Percentiles rank a stretch among this genome's conserved stretches.
Evolutionary conservation across 805 yeast genomes (phyloP).

Genomic region (Ogataea methylovora): DNA sequence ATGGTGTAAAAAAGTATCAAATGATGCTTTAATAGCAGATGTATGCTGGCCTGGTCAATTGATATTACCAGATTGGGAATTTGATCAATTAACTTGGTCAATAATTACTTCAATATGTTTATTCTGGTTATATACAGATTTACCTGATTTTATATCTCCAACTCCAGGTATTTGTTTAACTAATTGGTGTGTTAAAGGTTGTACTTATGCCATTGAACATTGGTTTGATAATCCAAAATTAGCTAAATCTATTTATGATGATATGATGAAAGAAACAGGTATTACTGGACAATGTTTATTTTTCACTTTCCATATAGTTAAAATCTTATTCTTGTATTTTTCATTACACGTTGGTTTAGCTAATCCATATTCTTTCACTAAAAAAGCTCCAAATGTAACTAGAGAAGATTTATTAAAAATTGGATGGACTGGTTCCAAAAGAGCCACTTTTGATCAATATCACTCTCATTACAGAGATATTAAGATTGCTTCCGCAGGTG

Average conservation of each 20-base stretch:
- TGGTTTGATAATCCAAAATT: constrained; percentile 32
- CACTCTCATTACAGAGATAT: constrained; percentile 58
- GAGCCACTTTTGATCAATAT: constrained; percentile 63
- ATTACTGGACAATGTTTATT: constrained; percentile 54
- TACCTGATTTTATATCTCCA: constrained; percentile 84
- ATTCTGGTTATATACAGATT: constrained; percentile 85
- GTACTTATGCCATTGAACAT: constrained; percentile 19
- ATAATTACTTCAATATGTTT: constrained; percentile 33
- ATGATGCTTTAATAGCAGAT: constrained; percentile 44
- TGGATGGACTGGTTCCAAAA: constrained; percentile 95
- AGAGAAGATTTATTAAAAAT: constrained; percentile 51
- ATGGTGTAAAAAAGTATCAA: constrained; percentile 37
- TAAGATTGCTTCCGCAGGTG: constrained; percentile 62
- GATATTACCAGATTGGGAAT: constrained; percentile 65
- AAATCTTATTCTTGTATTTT: constrained; percentile 47
- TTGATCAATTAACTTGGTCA: constrained; percentile 33
- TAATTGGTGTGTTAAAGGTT: constrained; percentile 37
- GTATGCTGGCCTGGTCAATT: constrained; percentile 88
- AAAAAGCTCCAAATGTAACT: constrained; percentile 27
- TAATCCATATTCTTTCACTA: constrained; percentile 62
- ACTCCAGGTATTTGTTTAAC: constrained; percentile 88
- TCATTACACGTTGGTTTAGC: constrained; percentile 62
- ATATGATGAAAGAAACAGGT: constrained; percentile 33
- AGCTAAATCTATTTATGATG: constrained; percentile 42
- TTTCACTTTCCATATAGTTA: constrained; percentile 65